phyloP scores from a whole-genome alignment of 148 eudicot genomes.

The Chenopodium suecicum region DNA sequence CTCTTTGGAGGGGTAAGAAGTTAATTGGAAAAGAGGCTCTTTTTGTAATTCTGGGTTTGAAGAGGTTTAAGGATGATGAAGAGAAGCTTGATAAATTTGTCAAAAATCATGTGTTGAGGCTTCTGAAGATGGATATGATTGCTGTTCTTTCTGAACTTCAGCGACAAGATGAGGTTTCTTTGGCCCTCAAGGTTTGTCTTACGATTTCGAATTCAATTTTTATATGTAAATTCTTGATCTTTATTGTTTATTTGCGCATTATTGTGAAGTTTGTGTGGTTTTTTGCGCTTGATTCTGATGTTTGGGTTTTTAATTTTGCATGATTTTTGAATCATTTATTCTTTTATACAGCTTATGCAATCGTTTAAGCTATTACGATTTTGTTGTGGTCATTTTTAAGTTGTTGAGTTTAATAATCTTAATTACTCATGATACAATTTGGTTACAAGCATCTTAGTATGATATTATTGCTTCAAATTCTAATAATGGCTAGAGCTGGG shows the following conservation, averaged over 20 bases:
- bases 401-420: too few relatives aligned
- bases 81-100: conserved; percentile 61
- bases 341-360: too few relatives aligned
- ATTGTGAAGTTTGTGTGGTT: background rate
- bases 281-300: background rate
- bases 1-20: conserved; percentile 90
- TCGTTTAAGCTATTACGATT: too few relatives aligned
- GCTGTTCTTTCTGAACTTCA: conserved; percentile 82
- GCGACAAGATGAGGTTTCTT: conserved; percentile 69
- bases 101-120: conserved; percentile 63
- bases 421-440: too few relatives aligned
- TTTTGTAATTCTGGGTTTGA: conserved; percentile 61
- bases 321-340: too few relatives aligned
- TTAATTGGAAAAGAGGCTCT: conserved; percentile 89
- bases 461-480: too few relatives aligned
- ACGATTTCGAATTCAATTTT: background rate
- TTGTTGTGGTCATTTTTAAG: too few relatives aligned
- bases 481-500: too few relatives aligned
- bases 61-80: conserved; percentile 66
- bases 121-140: conserved; percentile 79
- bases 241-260: background rate
- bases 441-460: too few relatives aligned
- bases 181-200: conserved; percentile 70
- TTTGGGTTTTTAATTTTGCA: too few relatives aligned
- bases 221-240: background rate